Percentiles rank a stretch among this genome's conserved stretches.
Evolutionary conservation across 164 flowering plant genomes (phyloP).

Genomic region (Chloranthus sessilifolius): DNA sequence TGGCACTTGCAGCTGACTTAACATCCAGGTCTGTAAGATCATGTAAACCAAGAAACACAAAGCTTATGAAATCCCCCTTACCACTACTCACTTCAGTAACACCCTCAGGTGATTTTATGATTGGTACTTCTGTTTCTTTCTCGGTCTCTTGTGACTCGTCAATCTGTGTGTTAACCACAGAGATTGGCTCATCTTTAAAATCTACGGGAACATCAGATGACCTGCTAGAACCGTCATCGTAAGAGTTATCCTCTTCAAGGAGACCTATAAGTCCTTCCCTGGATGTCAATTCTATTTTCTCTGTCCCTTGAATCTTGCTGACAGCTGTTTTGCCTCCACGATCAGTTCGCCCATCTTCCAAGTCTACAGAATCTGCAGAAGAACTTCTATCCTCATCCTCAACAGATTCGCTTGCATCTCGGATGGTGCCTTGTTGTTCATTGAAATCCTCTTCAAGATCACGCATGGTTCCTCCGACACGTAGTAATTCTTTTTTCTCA

Average conservation of each 20-base stretch:
- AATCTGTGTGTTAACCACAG: neutral
- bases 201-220: neutral
- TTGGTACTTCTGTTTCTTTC: constrained; percentile 1
- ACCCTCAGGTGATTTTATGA: neutral
- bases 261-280: neutral
- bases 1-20: neutral
- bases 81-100: constrained; percentile 1
- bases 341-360: constrained; percentile 10
- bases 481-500: constrained; percentile 13
- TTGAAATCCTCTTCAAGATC: constrained; percentile 5
- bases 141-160: neutral
- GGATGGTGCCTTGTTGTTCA: neutral
- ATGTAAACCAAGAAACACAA: no score
- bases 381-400: constrained; percentile 16
- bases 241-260: constrained; percentile 5
- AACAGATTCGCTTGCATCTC: constrained; percentile 11
- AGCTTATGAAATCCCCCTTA: no score
- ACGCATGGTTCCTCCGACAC: constrained; percentile 9
- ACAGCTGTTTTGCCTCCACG: constrained; percentile 10
- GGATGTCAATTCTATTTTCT: neutral
- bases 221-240: no score
- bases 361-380: constrained; percentile 9
- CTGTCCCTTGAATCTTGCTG: constrained; percentile 6
- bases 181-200: constrained; percentile 7
- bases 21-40: neutral